Conservation (phyloP, 257 asterid species). For the Forsythia suspensa region DNA sequence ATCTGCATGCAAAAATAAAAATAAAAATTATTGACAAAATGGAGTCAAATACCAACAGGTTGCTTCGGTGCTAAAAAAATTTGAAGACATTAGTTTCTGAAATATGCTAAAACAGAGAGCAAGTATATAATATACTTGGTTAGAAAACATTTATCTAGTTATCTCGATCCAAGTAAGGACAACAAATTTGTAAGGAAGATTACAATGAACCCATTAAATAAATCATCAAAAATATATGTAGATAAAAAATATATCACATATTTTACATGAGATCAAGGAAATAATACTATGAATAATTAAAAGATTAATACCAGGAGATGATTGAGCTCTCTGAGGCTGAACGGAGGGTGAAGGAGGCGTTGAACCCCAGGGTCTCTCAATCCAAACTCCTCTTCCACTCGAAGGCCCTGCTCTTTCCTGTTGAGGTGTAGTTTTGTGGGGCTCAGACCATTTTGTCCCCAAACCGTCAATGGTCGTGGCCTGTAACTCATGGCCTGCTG, state of each 20-base stretch:
- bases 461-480: neutral
- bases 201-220: neutral
- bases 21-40: too few species aligned
- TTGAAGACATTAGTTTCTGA: too few species aligned
- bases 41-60: too few species aligned
- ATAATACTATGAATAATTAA: neutral
- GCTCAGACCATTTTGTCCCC: neutral
- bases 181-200: too few species aligned
- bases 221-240: neutral
- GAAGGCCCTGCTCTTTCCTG: slow-evolving; percentile 21
- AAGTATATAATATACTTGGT: too few species aligned
- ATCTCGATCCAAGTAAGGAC: too few species aligned
- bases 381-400: slow-evolving; percentile 5
- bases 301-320: slow-evolving; percentile 28
- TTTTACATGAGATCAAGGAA: neutral
- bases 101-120: too few species aligned
- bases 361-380: slow-evolving; percentile 29
- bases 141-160: too few species aligned
- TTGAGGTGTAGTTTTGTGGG: too few species aligned
- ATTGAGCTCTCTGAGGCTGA: slow-evolving; percentile 19
- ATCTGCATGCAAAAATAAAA: slow-evolving; percentile 21
- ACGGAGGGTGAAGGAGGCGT: slow-evolving; percentile 22
- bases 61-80: too few species aligned
- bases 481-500: neutral
- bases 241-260: neutral